Evolutionary conservation across 805 yeast genomes (phyloP).

Genomic region (Starmera quercuum): DNA sequence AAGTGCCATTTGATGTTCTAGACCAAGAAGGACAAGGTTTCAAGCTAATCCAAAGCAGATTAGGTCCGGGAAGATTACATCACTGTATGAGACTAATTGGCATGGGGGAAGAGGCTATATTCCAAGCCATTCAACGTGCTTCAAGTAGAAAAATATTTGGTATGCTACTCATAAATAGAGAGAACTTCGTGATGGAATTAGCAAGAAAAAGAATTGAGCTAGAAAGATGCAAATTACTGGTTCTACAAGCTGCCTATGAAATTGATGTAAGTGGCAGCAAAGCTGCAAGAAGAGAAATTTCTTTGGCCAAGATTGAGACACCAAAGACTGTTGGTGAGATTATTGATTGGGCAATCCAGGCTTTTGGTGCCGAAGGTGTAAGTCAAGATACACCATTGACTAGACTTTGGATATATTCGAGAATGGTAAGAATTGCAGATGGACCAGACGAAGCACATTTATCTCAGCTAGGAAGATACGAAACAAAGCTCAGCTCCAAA

Average conservation of each 20-base stretch:
- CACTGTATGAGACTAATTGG: too few relatives aligned
- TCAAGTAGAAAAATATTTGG: too few relatives aligned
- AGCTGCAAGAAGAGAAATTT: conserved; percentile 46
- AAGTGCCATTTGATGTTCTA: too few relatives aligned
- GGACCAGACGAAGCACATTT: too few relatives aligned
- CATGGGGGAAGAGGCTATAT: too few relatives aligned
- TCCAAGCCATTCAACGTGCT: too few relatives aligned
- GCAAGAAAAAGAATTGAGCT: conserved; percentile 49
- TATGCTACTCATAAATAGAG: conserved; percentile 45
- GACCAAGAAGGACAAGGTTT: too few relatives aligned
- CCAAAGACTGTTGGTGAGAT: conserved; percentile 47
- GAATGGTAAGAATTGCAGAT: too few relatives aligned
- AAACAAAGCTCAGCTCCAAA: too few relatives aligned
- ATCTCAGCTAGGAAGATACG: too few relatives aligned
- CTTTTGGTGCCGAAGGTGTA: conserved; percentile 60
- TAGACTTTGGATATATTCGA: conserved; percentile 38
- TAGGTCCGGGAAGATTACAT: too few relatives aligned
- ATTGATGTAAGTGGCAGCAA: conserved; percentile 49
- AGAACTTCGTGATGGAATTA: conserved; percentile 37
- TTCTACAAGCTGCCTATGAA: conserved; percentile 52
- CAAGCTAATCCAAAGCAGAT: too few relatives aligned
- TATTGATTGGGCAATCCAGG: conserved; percentile 56
- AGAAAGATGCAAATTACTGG: conserved; percentile 45
- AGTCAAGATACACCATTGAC: conserved; percentile 56
- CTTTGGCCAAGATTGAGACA: conserved; percentile 56